Evolutionary conservation across 1,284 basidiomycete species (phyloP), one percentile per base, ranked within the genome.

Genomic region (Cerioporus squamosus): DNA sequence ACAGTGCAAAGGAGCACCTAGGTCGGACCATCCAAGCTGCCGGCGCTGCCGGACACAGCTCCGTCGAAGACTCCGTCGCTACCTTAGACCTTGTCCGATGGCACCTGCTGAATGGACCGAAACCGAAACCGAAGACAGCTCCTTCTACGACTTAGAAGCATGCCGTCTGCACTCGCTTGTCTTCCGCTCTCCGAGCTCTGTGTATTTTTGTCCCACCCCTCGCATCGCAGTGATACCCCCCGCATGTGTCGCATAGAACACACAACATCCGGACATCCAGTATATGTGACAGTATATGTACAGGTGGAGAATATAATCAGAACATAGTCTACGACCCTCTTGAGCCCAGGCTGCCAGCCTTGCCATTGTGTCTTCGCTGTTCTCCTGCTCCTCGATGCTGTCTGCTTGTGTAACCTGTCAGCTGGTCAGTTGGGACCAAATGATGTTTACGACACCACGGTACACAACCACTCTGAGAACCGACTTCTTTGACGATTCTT

Each of bases 401-500:
- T 93, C 90, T 9, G 91, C 86, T 70, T 92, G 90, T 23, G 90
- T 92, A 47, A 93, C 91, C 90, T 93, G 66, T 50, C 18, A n/a
- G 22, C 24, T 12, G 18, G 20, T n/a, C 23, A n/a, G 17, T 29
- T 9, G 9, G 43, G 22, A n/a, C 1, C 4, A 31, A 14, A 29
- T n/a, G 22, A 20, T 15, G 12, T 26, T 18, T 9, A 26, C 10
- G 22, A 15, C 1, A 29, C n/a, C n/a, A n/a, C n/a, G n/a, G n/a
- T 18, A 77, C 89, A 67, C 63, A 93, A n/a, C 92, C 54, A 93
- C 91, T 60, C 93, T 82, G 51, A 99, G 79, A 6, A 99, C 97
- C 5, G 94, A 93, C 77, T 99, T 99, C 84, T 99, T 99, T 29
- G 93, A 96, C 1, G 96, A 96, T 72, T 99, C 97, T 77, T 99